These are phyloP conservation scores for Xanthoconium separans DNA, from an alignment of 1,284 basidiomycete genomes.

Conservation along the genomic window DNA sequence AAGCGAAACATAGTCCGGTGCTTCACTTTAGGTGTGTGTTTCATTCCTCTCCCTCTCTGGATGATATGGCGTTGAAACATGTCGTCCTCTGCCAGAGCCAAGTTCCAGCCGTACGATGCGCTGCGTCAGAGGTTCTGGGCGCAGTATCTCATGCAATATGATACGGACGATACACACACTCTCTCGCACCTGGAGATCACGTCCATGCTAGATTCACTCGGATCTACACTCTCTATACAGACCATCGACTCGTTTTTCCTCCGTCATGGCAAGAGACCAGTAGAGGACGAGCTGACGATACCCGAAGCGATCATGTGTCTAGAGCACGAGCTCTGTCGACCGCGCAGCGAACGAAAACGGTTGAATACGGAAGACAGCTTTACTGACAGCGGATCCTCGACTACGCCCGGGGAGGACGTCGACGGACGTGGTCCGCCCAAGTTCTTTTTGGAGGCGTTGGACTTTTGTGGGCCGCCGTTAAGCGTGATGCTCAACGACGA, in stretches of 20 bases:
- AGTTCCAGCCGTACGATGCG: constrained; percentile 93
- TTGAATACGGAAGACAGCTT: constrained; percentile 44
- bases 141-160: constrained; percentile 88
- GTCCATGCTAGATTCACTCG: constrained; percentile 97
- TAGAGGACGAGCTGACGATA: constrained; percentile 72
- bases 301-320: constrained; percentile 80
- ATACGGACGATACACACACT: constrained; percentile 79
- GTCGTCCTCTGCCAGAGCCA: constrained; percentile 59
- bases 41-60: neutral
- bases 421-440: constrained; percentile 18
- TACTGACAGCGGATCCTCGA: constrained; percentile 32
- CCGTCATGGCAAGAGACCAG: constrained; percentile 64
- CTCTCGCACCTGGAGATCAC: constrained; percentile 87
- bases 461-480: constrained; percentile 61
- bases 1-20: constrained; percentile 59
- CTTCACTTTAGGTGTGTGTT: constrained; percentile 56
- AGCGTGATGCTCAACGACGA: constrained; percentile 30
- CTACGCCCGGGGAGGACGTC: constrained; percentile 43
- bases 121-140: constrained; percentile 92
- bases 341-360: constrained; percentile 67
- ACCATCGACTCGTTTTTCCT: constrained; percentile 85
- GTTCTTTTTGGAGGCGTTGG: constrained; percentile 50
- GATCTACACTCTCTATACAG: constrained; percentile 82
- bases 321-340: constrained; percentile 77
- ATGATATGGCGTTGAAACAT: neutral